These are phyloP conservation scores for Scedosporium boydii DNA, from an alignment of 2,329 filamentous ascomycete genomes.

Conservation along the genomic window DNA sequence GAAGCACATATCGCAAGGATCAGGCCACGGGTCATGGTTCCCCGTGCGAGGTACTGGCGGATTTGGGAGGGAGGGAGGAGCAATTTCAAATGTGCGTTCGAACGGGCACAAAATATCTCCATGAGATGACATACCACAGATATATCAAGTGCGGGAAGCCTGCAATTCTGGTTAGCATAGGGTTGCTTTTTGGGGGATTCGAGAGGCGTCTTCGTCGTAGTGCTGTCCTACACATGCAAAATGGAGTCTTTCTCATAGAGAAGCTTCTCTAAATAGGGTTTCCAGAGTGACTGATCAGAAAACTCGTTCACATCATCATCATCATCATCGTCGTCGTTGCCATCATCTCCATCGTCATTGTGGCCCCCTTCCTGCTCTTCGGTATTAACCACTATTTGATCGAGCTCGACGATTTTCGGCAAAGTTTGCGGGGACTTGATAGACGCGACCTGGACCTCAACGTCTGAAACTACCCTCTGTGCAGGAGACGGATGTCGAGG, in stretches of 20 bases:
- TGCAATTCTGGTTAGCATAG: background rate
- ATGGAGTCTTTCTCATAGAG: background rate
- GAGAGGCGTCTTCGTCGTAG: no score
- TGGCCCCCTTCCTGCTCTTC: background rate
- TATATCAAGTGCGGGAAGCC: background rate
- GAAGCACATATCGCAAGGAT: background rate
- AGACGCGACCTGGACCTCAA: background rate
- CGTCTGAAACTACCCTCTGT: background rate
- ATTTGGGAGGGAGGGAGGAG: background rate
- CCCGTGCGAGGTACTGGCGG: background rate
- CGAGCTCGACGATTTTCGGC: background rate
- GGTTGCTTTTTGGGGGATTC: background rate
- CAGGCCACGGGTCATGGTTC: background rate
- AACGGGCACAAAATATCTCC: background rate
- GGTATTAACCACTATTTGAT: background rate
- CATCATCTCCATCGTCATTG: background rate
- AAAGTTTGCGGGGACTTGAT: background rate
- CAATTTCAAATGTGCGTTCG: background rate
- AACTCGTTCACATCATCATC: background rate
- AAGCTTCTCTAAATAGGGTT: background rate
- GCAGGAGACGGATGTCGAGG: background rate
- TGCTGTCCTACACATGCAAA: no score
- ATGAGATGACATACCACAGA: background rate
- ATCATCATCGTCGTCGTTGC: background rate
- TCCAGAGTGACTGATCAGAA: background rate